A percentile compares a stretch with the other conserved stretches of the same genome.
phyloP scores from a whole-genome alignment of 2,329 filamentous ascomycete genomes.

The Pseudogymnoascus sp. region DNA sequence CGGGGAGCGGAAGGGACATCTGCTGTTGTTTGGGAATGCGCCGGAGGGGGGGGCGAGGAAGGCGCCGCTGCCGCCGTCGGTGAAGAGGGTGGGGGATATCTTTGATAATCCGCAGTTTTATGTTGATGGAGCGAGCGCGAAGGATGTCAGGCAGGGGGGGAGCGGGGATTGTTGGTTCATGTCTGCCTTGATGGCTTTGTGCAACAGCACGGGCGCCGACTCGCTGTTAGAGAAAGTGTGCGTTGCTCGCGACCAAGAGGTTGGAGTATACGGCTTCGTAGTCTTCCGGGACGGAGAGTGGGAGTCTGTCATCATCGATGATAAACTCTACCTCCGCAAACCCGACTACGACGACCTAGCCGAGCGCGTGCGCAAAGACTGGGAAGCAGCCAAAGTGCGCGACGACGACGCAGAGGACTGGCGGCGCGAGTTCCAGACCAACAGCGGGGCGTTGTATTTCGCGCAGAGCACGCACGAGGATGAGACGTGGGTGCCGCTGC shows the following conservation, averaged over 20 bases:
- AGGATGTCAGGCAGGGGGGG: slow-evolving; percentile 70
- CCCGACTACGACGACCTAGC: slow-evolving; percentile 75
- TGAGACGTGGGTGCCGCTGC: slow-evolving; percentile 73
- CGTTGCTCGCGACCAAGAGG: slow-evolving; percentile 35
- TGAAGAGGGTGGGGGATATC: slow-evolving; percentile 63
- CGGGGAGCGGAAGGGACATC: background rate
- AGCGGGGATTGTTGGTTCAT: slow-evolving; percentile 84
- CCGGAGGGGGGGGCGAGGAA: slow-evolving; percentile 13
- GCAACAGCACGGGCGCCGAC: slow-evolving; percentile 31
- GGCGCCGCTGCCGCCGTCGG: slow-evolving; percentile 15
- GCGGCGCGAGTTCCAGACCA: slow-evolving; percentile 34
- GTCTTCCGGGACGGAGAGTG: slow-evolving; percentile 83
- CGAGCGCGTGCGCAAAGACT: slow-evolving; percentile 28
- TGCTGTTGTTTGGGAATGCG: background rate
- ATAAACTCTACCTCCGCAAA: slow-evolving; percentile 76
- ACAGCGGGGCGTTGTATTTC: slow-evolving; percentile 71
- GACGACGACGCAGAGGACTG: slow-evolving; percentile 51
- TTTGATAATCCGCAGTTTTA: slow-evolving; percentile 72
- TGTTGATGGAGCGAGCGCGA: slow-evolving; percentile 65
- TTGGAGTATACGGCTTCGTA: slow-evolving; percentile 83
- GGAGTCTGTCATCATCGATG: slow-evolving; percentile 84
- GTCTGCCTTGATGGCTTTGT: slow-evolving; percentile 68
- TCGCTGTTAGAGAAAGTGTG: slow-evolving; percentile 42
- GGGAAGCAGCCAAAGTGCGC: slow-evolving; percentile 30
- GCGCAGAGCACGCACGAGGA: slow-evolving; percentile 67